Evolutionary conservation across 768 basidiomycete genomes (phyloP).

Genomic region (Rhodotorula diobovata): DNA sequence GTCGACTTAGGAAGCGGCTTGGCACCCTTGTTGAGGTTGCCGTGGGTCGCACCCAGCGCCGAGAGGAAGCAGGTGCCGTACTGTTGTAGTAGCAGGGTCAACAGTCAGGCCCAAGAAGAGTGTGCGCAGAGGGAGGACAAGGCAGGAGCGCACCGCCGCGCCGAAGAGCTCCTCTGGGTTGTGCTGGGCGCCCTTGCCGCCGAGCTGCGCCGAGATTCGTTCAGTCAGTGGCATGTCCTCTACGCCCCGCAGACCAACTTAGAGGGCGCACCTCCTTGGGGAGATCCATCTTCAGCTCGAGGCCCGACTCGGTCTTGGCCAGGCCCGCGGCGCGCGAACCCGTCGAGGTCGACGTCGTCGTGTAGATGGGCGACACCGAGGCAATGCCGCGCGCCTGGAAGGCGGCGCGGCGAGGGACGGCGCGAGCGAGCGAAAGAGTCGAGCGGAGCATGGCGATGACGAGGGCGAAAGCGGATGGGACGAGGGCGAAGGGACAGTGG

Average conservation of each 20-base stretch:
- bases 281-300: slow-evolving; percentile 32
- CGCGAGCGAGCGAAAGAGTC: background rate
- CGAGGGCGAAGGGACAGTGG: background rate
- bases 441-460: slow-evolving; percentile 6
- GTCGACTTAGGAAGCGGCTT: slow-evolving; percentile 38
- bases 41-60: slow-evolving; percentile 38
- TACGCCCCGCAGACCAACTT: too few species aligned
- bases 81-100: background rate
- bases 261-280: slow-evolving; percentile 14
- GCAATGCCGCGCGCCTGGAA: slow-evolving; percentile 8
- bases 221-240: background rate
- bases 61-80: slow-evolving; percentile 40
- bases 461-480: background rate
- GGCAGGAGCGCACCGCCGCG: slow-evolving; percentile 6
- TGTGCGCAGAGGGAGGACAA: background rate
- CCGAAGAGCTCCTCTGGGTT: slow-evolving; percentile 43
- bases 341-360: slow-evolving; percentile 22
- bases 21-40: slow-evolving; percentile 19
- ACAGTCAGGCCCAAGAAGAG: background rate
- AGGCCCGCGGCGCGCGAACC: slow-evolving; percentile 35
- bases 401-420: slow-evolving; percentile 1
- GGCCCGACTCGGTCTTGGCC: slow-evolving; percentile 11
- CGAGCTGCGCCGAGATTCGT: background rate
- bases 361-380: slow-evolving; percentile 6
- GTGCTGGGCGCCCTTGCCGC: slow-evolving; percentile 28